Evolutionary conservation across 2,329 filamentous ascomycete species (phyloP), one percentile per base, ranked within the genome.

Genomic region (Fusarium sp.): DNA sequence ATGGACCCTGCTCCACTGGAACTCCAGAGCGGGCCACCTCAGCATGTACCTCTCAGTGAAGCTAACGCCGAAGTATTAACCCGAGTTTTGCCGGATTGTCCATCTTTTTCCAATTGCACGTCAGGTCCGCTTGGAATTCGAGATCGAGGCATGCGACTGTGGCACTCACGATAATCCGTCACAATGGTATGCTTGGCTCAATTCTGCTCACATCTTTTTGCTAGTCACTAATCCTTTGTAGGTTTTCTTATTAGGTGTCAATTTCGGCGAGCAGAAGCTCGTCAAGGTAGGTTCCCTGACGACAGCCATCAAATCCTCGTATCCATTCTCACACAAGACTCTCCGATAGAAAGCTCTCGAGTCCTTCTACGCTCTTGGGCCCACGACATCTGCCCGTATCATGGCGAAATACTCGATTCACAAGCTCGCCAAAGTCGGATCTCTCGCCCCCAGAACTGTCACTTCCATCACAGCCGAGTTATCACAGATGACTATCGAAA

Each of bases 401-500:
- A 91, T 98, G 83, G 92, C 96, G 70, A 94, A 93, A 75, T 91
- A 93, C 82, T 90, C 90, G 73, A 96, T 99, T 77, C 92, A 97
- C 82, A 90, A 93, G 30, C 90, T 88, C 58, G 92, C 92, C 70
- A 92, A 90, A 75, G 84, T 98, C 71, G 92, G 92, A 77, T 85
- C 88, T 9, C 82, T 99, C 20, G 85, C 88, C 44, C 88, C 90
- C 62, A 89, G 91, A 77, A 94, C 93, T 63, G 83, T 97, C 71
- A 90, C 93, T 52, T 90, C 92, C 53, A 84, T 99, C 63, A 96
- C 92, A 22, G 91, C 91, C 50, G 93, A 97, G 75, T 84, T 99
- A 40, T 92, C 93, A 17, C 90, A 89, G 55, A 94, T 99, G 93
- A 97, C 92, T 62, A 93, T 98, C 74, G 96, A 97, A 79, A 97